Evolutionary conservation across 257 asterid species (phyloP), one percentile per base, ranked within the genome.

Genomic region (Cruciata laevipes): DNA sequence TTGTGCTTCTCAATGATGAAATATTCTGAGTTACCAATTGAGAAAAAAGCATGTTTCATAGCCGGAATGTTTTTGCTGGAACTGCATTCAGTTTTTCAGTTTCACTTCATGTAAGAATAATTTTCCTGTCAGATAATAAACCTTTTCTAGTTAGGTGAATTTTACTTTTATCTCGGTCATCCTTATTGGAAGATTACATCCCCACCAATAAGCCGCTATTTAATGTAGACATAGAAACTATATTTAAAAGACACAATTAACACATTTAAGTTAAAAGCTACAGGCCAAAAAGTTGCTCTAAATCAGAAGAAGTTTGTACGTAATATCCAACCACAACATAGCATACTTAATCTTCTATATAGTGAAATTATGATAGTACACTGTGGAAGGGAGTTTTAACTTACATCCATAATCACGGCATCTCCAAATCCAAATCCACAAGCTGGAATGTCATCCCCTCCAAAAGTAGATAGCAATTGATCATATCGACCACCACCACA

Each of bases 361-460:
- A 25, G 12, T 13, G n/a, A 4, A 44, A 25, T 11, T 7, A 25
- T 7, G 16, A 11, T 14, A 58, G 32, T 17, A 47, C 33, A 24
- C 2, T 14, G 27, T 52, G 37, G 51, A 69, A 69, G 64, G 70
- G 79, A 67, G 65, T 47, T 56, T 65, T 23, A 3, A 79, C 95
- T 83, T 74, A 93, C 99, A 85, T 94, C 99, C n/a, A 90, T 61
- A 72, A 94, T 84, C 53, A 94, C 99, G 33, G 99, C 99, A 81
- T 94, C 99, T 23, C 97, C 99, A 69, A 90, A 90, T 74, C 99
- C 99, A 83, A 90, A 93, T 69, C 99, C 99, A 81, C 99, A 93
- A 65, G 99, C 97, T 51, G 99, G 96, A 71, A 88, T 53, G 71
- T 90, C 97, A 68, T 93, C 95, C 25, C 97, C 97, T 74, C 97